Base-by-base conservation (phyloP, 768 basidiomycete species). In the Fomitopsis pulvina region DNA sequence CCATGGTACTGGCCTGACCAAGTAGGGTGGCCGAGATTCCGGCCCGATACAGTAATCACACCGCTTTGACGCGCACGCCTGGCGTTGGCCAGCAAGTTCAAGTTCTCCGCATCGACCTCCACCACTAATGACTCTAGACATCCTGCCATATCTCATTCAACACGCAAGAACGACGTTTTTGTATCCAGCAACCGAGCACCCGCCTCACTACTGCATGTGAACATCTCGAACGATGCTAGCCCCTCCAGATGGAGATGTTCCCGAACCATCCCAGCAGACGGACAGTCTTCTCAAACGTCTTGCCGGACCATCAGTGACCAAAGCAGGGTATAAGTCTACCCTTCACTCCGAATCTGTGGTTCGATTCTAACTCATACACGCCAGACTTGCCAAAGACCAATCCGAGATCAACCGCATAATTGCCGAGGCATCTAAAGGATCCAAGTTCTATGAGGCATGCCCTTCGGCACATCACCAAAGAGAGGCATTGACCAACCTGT, bases 381-480 rank as follows among this genome's bases (percentile, higher is more conserved):
- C n/a, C 48, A 58, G 87, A 47, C 76, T 90, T 51, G 76, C 85
- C 7, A 79, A 79, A 54, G 87, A 90, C 58, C 87, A 91, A 60
- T 75, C 79, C 27, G 91, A 91, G 61, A 87, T 95, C 40, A 94
- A 93, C 57, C 80, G 79, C 16, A 78, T 92, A 48, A 96, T 95
- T 45, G 87, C 89, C 1, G 89, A 95, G 46, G 92, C 81, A 16
- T 92, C 89, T 6, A 92, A 90, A 62, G 93, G 93, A 3, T 94
- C 92, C 24, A 92, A 92, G 67, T 97, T 87, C 66, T 94, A 90
- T 63, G 82, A 92, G 71, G 86, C 79, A 63, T 60, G 72, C 55
- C 6, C n/a, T 32, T 22, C n/a, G 20, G 14, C 14, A 27, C 30
- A 28, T n/a, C n/a, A n/a, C n/a, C n/a, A n/a, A n/a, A n/a, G n/a